Evolutionary conservation across 768 basidiomycete genomes (phyloP), one percentile per base, ranked within the genome.

Genomic region (Lactarius hatsudake): DNA sequence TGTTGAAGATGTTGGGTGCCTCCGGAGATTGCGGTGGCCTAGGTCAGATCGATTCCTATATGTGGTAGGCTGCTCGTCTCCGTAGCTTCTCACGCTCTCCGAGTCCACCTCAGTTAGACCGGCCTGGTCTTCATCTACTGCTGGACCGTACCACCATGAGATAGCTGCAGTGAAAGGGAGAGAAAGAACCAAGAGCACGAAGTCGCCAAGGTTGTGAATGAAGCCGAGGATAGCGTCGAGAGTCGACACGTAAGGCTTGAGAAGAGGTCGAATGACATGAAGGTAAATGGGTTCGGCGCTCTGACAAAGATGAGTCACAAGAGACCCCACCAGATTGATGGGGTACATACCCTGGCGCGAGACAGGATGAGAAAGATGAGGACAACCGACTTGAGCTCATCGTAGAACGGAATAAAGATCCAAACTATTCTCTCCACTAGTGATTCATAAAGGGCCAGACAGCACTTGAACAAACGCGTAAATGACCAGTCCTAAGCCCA

Each of bases 261-360:
- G 75, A 38, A 90, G 73, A 18, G 93, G 93, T 23, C 93, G 89
- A 13, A 94, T 82, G 63, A 93, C 76, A 75, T 94, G 90, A 23
- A 94, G 80, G 72, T 86, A 92, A 55, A 94, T 83, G 8, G 93
- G 93, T 76, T 94, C 93, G 34, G 93, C 90, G 32, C 91, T 91
- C 93, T 94, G 71, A 8, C 63, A 18, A 55, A 58, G 32, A 59
- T 4, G 28, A 34, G 51, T 71, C 62, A 71, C 59, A 12, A 30
- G 26, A 26, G 0, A 28, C 10, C 26, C 30, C 23, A 34, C 12
- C 36, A 36, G 34, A 61, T 4, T 0, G 20, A 53, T 17, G 42
- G 34, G 23, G 32, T 36, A 73, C 66, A 66, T 74, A 90, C 92
- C 76, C 87, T 80, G 66, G 92, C 86, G 62, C 92, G 86, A 66